Base-by-base conservation (phyloP, 2,329 filamentous ascomycete genomes). In the Nemania sp. region DNA sequence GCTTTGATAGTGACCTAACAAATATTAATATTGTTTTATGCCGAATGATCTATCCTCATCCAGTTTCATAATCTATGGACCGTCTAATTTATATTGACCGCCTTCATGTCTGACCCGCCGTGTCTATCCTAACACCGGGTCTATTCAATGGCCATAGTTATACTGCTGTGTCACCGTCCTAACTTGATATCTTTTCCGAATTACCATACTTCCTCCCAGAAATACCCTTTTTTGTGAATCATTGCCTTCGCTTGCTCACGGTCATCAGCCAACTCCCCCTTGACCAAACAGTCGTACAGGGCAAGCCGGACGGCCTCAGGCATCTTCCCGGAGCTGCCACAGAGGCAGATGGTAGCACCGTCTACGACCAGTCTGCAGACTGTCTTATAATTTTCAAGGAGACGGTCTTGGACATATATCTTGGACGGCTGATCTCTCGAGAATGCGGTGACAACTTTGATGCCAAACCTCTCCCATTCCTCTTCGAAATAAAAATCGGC, bases 401-500 rank as follows among this genome's bases (percentile, higher is more conserved):
- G 72, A 26, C 79, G 66, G 61, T 83, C 76, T 64, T 84, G 81
- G 2, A 84, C 78, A 61, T 84, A 84, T 26, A 80, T 71, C 63
- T 82, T 83, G 39, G 75, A 69, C 26, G 50, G 44, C 42, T 88
- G 84, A 60, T 91, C 88, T 33, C 89, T 73, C 2, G 88, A 91
- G 66, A 91, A 91, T 0, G 88, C 88, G 0, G 83, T 80, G 46
- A 80, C 73, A 2, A 89, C 77, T 6, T 77, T 72, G 5, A 89
- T 59, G 6, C 70, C 60, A 1, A 86, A 61, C 0, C 66, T 34
- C 1, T 74, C 65, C 91, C 91, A 97, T 58, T 97, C 92, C 0
- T 86, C 71, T 5, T 77, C 71, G 69, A 94, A 99, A 73, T 91
- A 92, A 72, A 83, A 97, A 69, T 99, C 94, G 0, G 86, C 82